Percentiles rank a stretch among this genome's conserved stretches.
phyloP scores from a whole-genome alignment of 164 flowering plant genomes.

The Santalum album region DNA sequence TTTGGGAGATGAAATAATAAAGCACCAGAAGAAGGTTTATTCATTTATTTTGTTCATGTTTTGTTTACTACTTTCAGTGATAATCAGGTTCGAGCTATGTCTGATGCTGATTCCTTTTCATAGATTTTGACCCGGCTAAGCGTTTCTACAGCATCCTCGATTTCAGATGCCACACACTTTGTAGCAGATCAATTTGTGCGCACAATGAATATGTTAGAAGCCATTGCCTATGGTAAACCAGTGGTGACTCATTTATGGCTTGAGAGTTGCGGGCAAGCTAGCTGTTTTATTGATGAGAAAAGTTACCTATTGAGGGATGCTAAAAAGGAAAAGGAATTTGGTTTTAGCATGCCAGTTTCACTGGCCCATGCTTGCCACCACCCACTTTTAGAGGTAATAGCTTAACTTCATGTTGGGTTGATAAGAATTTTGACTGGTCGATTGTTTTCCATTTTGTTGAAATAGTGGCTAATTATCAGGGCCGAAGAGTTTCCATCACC shows the following conservation, averaged over 20 bases:
- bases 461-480: constrained; percentile 34
- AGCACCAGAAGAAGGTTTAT: constrained; percentile 79
- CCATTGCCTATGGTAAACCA: constrained; percentile 86
- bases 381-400: constrained; percentile 64
- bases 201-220: constrained; percentile 89
- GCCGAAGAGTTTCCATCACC: constrained; percentile 64
- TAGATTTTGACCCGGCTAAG: constrained; percentile 69
- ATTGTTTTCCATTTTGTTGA: background rate
- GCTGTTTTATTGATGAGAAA: constrained; percentile 75
- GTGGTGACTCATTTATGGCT: constrained; percentile 89
- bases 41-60: background rate
- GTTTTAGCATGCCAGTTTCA: constrained; percentile 75
- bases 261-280: constrained; percentile 78
- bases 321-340: constrained; percentile 86
- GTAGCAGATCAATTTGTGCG: constrained; percentile 78
- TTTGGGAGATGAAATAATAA: constrained; percentile 62
- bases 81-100: background rate
- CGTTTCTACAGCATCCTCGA: constrained; percentile 39
- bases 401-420: background rate
- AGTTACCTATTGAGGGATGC: constrained; percentile 64
- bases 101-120: background rate
- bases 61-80: too few species aligned
- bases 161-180: constrained; percentile 85
- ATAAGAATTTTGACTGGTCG: background rate
- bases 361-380: constrained; percentile 55